Base-by-base conservation (phyloP, 2,329 filamentous ascomycete genomes). In the Fusarium ramigenum region DNA sequence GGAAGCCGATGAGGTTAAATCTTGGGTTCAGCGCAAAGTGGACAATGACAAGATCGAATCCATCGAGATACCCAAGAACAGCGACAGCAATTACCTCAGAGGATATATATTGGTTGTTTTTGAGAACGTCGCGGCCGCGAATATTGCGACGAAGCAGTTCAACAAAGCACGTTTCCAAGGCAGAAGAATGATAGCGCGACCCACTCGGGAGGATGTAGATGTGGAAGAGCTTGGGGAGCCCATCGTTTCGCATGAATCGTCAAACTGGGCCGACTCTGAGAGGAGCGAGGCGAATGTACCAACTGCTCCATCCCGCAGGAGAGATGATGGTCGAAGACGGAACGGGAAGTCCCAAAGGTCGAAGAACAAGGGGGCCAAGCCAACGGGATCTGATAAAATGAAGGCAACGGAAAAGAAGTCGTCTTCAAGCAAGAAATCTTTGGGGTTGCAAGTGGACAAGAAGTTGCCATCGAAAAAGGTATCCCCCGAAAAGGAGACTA, bases 41-140 rank as follows among this genome's bases (percentile, higher is more conserved):
- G 76, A 76, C 6, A 60, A 71, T 15, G 56, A 63, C 36, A 70
- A 71, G n/a, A 76, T 81, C 30, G 54, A 54, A 21, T 56, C 50
- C n/a, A 72, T 82, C 28, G 69, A 80, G 12, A 70, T 80, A 9
- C 79, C 80, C 14, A 50, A 69, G 23, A 74, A 70, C 23, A 63
- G 56, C 40, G 60, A 68, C 34, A 78, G 72, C 47, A 73, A 53
- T 9, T 75, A 74, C 16, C 74, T 78, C 18, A 75, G 76, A 21
- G 79, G 80, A 11, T 73, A 79, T 42, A 78, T 74, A 39, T 68
- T 76, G n/a, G 63, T 80, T 28, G 66, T 73, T 12, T 73, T 82
- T 25, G 61, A 75, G 32, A 75, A 63, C 42, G 28, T 70, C 8
- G 42, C 49, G 7, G 74, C 78, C 4, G 77, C 80, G 11, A 43